Evolutionary conservation across 2,329 filamentous ascomycete genomes (phyloP), one percentile per base, ranked within the genome.

Genomic region (Ophiocordyceps sinensis): DNA sequence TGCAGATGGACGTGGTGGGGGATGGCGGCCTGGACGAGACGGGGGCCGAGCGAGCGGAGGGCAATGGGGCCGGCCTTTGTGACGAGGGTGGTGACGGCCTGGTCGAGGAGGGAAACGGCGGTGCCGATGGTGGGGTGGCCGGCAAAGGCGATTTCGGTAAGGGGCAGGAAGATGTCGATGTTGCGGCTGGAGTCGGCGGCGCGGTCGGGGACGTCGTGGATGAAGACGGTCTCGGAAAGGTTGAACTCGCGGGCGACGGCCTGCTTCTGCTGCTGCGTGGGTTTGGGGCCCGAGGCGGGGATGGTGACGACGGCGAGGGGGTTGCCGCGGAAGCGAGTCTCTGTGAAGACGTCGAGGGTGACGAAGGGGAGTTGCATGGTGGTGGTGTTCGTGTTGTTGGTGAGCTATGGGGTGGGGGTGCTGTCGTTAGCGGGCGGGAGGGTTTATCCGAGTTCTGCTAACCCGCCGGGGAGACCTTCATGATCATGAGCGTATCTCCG

Each of bases 1-100:
- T 87, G 82, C 42, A 77, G 52, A 50, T 75, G 80, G 46, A 80
- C 67, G 45, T 81, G 66, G 54, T 85, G 79, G 29, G 82, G 81
- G 46, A 88, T 79, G 4, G 59, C 60, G 14, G 80, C 80, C 40
- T 67, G 70, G 5, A 79, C 73, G n/a, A 65, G 45, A 57, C 65
- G 55, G 60, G 70, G 45, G 17, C 44, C 45, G 28, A 49, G 51
- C 43, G 45, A 40, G 44, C 49, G 48, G 42, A 77, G 65, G 12
- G 62, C 52, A 46, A 79, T 75, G 14, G 67, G 65, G 5, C 77
- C 76, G 13, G 75, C 72, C 46, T 73, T 76, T 26, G 72, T 75
- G 35, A 67, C 49, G 21, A 79, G 57, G 8, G 61, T 64, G 37
- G 58, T 47, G 42, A 69, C 57, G 45, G 55, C 53, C 43, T 59